These are phyloP conservation scores for Eleusine coracana DNA, from an alignment of 176 grass and related monocot genomes.

Conservation along the genomic window DNA sequence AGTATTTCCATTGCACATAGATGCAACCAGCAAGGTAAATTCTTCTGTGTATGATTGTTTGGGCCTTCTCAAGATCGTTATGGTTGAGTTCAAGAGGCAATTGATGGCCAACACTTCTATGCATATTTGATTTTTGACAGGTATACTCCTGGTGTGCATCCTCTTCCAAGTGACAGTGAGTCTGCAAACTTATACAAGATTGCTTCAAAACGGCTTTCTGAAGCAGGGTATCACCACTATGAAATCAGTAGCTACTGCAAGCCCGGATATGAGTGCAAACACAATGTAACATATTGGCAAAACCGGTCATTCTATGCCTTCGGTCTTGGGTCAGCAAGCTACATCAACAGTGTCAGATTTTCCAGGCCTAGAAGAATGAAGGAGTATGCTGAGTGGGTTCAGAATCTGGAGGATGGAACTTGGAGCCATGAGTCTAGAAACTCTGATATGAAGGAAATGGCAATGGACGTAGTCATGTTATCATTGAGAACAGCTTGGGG, in stretches of 20 bases:
- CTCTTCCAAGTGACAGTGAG: conserved; percentile 70
- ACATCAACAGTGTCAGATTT: conserved; percentile 71
- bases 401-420: conserved; percentile 60
- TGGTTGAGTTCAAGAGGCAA: not conserved
- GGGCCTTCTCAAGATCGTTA: not conserved
- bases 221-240: conserved; percentile 76
- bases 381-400: conserved; percentile 78
- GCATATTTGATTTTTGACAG: conserved; percentile 40
- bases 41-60: not conserved
- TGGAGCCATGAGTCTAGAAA: conserved; percentile 37
- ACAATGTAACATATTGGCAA: conserved; percentile 83
- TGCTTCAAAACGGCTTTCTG: conserved; percentile 69
- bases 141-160: conserved; percentile 76
- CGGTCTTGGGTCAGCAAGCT: conserved; percentile 82
- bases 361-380: conserved; percentile 84
- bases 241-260: conserved; percentile 95
- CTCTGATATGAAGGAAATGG: conserved; percentile 68
- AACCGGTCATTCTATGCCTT: conserved; percentile 84
- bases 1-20: not conserved
- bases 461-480: conserved; percentile 86
- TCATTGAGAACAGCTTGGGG: conserved; percentile 83
- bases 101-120: conserved; percentile 3
- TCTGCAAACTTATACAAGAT: conserved; percentile 88
- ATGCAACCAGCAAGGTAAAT: not conserved
- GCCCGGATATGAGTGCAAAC: conserved; percentile 81